Evolutionary conservation across 2,329 filamentous ascomycete genomes (phyloP), one percentile per base, ranked within the genome.

Genomic region (Nemania sp.): DNA sequence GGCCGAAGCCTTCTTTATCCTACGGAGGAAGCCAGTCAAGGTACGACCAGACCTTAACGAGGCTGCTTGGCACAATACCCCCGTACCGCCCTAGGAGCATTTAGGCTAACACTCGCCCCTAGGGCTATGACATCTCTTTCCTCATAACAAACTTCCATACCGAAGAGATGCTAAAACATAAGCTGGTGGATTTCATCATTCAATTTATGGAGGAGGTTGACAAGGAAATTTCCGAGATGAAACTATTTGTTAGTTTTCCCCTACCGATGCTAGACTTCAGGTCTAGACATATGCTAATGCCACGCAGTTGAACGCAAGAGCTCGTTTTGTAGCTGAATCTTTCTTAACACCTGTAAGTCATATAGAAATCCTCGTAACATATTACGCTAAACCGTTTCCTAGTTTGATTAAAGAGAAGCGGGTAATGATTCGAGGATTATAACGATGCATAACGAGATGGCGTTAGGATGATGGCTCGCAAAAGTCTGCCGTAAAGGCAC

Each of bases 161-260:
- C 4, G 96, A 98, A 81, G 93, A 97, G 80, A 97, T 99, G 94
- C 82, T 98, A 79, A 98, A 98, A 86, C 95, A 99, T 80, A 98
- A 99, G 85, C 87, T 99, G 74, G 97, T 99, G 38, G 96, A 99
- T 80, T 99, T 99, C 78, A 97, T 99, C 74, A 98, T 99, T 73
- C 91, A 98, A 78, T 99, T 99, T 78, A 98, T 99, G 95, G 95
- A 99, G 82, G 96, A 99, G 80, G 97, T 99, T 4, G 97, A 99
- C 82, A 99, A 99, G 86, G 96, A 99, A 82, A 99, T 99, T 68
- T 98, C 96, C 2, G 97, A 99, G 84, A 98, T 99, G 96, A 99
- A 99, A 88, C 91, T 99, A 77, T 99, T 99, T 82, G 95, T 98
- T 88, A 74, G 93, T 85, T 51, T 35, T 54, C 51, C 22, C 51